Base-by-base conservation (phyloP, 176 grass and related monocot genomes). In the Rhipidocladum racemiflorum region DNA sequence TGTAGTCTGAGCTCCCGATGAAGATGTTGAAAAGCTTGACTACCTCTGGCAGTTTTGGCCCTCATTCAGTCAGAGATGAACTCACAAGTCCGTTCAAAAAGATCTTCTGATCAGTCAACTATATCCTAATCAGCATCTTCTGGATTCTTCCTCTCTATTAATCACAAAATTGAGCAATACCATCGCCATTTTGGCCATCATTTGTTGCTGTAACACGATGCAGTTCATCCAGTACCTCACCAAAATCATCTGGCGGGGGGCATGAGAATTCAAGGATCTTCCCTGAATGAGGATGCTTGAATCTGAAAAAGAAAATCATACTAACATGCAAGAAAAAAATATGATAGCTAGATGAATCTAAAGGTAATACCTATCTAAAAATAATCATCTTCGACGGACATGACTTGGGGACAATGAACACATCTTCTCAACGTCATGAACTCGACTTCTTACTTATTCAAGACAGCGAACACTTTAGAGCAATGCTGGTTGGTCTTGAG, bases 281-380 rank as follows among this genome's bases (percentile, higher is more conserved):
- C 70, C 91, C 90, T 9, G 88, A 90, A 13, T 88, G 72, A 59
- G 92, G 96, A 88, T 98, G 92, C 72, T 85, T 87, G 85, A 98
- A 98, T 85, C 96, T 95, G 80, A 36, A 11, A 82, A 49, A 38
- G 24, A 36, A 45, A 27, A 74, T 57, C 28, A 84, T 25, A 21
- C 50, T 44, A n/a, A 11, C 43, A 75, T 59, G 10, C 44, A 14
- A 9, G 34, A n/a, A 39, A 76, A 21, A 82, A 77, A 35, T 25
- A 72, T 15, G 9, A 25, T 4, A 53, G 18, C 15, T 23, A 69
- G 61, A 81, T 83, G 51, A 17, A 42, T 65, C 53, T 43, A n/a
- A 56, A 10, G 51, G 54, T 21, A 48, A 53, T 63, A 59, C 87
- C 28, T n/a, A n/a, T n/a, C n/a, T 83, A 95, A n/a, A n/a, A n/a